phyloP scores from a whole-genome alignment of 371 early-diverging fungal genomes.

The Conidiobolus coronatus region DNA sequence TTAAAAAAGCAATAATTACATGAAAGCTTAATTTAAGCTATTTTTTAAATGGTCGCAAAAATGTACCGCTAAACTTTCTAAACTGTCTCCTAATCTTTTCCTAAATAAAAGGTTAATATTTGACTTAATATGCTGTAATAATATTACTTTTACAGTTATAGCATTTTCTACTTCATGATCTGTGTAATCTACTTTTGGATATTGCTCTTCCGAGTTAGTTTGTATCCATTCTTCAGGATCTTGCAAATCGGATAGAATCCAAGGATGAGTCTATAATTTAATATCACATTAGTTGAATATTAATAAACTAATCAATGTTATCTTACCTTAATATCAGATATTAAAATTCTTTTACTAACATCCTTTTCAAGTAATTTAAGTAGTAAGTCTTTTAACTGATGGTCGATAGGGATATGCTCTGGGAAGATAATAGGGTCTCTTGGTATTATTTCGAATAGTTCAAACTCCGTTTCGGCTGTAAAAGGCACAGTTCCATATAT shows the following conservation, averaged over 20 bases:
- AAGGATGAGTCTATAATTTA: conserved; percentile 46
- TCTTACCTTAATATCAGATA: conserved; percentile 59
- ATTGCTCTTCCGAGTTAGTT: conserved; percentile 32
- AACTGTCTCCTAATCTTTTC: conserved; percentile 16
- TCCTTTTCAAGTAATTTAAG: conserved; percentile 56
- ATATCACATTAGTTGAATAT: background rate
- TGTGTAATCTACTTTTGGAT: conserved; percentile 27
- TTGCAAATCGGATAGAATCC: conserved; percentile 51
- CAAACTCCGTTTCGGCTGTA: conserved; percentile 88
- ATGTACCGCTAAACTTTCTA: conserved; percentile 28
- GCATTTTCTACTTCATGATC: conserved; percentile 50
- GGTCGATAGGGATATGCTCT: conserved; percentile 14
- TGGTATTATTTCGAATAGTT: conserved; percentile 76
- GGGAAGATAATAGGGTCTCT: conserved; percentile 35
- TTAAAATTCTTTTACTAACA: conserved; percentile 52
- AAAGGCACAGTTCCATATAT: conserved; percentile 94
- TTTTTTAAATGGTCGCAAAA: conserved; percentile 8
- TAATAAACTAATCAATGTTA: background rate
- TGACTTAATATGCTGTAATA: conserved; percentile 7
- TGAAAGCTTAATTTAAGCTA: background rate
- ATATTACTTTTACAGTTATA: conserved; percentile 13
- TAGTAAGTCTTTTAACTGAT: conserved; percentile 35
- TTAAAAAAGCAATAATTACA: too few species aligned
- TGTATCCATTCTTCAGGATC: conserved; percentile 32
- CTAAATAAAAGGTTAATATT: conserved; percentile 6